Evolutionary conservation across 805 yeast species (phyloP), one percentile per base, ranked within the genome.

Genomic region (Debaryomyces hansenii): DNA sequence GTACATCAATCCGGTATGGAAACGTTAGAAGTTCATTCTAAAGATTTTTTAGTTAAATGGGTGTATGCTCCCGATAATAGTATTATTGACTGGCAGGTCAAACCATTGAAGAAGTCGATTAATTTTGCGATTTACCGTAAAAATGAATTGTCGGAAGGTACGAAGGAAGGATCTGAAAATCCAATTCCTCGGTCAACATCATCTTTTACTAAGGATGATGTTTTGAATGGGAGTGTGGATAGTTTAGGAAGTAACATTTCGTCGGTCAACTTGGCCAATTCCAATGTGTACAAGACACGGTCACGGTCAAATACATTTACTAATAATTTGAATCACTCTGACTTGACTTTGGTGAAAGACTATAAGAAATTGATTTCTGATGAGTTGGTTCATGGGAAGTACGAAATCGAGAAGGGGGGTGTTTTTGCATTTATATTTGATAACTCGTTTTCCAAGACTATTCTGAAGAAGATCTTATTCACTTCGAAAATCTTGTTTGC

Each of bases 21-120:
- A 66, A 84, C 90, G 2, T 78, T 94, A 41, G 97, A 92, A 66
- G 82, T 94, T 20, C 96, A 91, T 57, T 84, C 95, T 41, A 87
- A 89, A 64, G 86, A 94, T 47, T 92, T 88, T 59, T 81, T 90
- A 51, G 87, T 91, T 58, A 89, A 92, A 56, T 94, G 98, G 98
- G 83, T 91, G 45, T 79, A 83, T 51, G 87, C 87, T 5, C 85
- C 87, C 0, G 85, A 81, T 34, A 78, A 82, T 48, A 78, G 84
- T 27, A 63, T 74, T 15, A 78, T 92, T 37, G 79, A 79, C 50
- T 92, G 94, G 87, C 91, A 86, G 59, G 76, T 90, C 43, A 85
- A 84, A 57, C 97, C 98, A 1, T 63, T 85, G 45, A 71, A 69
- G 48, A 68, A 63, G 50, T 70, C 76, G 12, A 65, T 73, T 48